phyloP scores from a whole-genome alignment of 2,329 filamentous ascomycete species.

The Chrysosporium keratinophilum region DNA sequence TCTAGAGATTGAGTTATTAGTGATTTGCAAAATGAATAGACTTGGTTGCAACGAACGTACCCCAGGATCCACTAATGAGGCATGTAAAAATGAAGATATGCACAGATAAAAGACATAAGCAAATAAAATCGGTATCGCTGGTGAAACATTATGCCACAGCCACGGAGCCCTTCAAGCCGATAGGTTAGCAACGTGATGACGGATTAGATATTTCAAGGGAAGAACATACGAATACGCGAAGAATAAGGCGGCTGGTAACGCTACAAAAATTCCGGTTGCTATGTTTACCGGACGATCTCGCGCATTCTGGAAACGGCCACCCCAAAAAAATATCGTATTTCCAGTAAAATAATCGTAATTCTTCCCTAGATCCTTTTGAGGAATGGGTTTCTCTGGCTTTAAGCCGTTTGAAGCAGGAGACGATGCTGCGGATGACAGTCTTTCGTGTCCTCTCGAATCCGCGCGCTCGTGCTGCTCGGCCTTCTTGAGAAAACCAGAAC shows the following conservation, averaged over 20 bases:
- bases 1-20: slow-evolving; percentile 42
- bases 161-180: slow-evolving; percentile 52
- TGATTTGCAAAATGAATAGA: not conserved
- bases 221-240: slow-evolving; percentile 61
- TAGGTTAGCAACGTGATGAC: slow-evolving; percentile 14
- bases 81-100: slow-evolving; percentile 87
- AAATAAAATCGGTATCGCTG: slow-evolving; percentile 79
- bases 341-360: slow-evolving; percentile 92
- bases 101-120: slow-evolving; percentile 86
- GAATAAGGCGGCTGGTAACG: slow-evolving; percentile 71
- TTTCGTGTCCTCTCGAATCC: slow-evolving; percentile 60
- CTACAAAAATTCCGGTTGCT: slow-evolving; percentile 68
- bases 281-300: slow-evolving; percentile 80
- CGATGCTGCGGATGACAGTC: slow-evolving; percentile 63
- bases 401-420: slow-evolving; percentile 54
- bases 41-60: slow-evolving; percentile 47
- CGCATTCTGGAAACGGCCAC: slow-evolving; percentile 80
- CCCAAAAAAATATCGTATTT: slow-evolving; percentile 81
- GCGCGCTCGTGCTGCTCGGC: slow-evolving; percentile 42
- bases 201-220: not conserved
- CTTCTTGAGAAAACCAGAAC: slow-evolving; percentile 59
- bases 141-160: slow-evolving; percentile 76
- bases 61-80: slow-evolving; percentile 82
- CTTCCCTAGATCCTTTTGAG: slow-evolving; percentile 45
- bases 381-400: slow-evolving; percentile 30